A percentile compares a stretch with the other conserved stretches of the same genome.
These are phyloP conservation scores for Ambrosiella beaveri DNA, from an alignment of 2,329 filamentous ascomycete species.

Conservation along the genomic window DNA sequence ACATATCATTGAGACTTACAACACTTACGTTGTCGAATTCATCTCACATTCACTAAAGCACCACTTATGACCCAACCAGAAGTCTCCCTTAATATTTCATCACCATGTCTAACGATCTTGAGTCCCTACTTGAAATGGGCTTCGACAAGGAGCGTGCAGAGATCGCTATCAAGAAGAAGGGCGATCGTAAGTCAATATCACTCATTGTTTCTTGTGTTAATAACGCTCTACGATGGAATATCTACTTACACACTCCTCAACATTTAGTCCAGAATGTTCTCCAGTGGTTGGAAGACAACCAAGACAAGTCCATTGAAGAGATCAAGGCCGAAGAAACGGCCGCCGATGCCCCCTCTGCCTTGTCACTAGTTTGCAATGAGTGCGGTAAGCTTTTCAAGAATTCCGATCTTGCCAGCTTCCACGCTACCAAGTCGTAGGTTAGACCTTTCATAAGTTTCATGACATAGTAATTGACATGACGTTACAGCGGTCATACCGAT, in stretches of 20 bases:
- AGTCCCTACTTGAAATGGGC: conserved; percentile 50
- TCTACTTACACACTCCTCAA: background rate
- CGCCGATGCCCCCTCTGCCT: conserved; percentile 35
- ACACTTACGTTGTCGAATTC: no score
- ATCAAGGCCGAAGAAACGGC: conserved; percentile 4
- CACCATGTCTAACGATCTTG: conserved; percentile 27
- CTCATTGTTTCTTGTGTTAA: background rate
- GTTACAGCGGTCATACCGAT: conserved; percentile 56
- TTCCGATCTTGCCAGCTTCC: conserved; percentile 68
- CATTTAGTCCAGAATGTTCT: conserved; percentile 64
- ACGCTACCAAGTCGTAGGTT: conserved; percentile 66
- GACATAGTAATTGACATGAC: background rate
- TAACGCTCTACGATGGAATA: background rate
- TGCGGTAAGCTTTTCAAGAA: conserved; percentile 83
- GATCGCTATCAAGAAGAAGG: conserved; percentile 68
- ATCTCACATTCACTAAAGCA: no score
- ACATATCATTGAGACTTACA: no score
- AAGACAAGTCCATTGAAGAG: conserved; percentile 64
- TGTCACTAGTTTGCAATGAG: conserved; percentile 82
- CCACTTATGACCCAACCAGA: background rate
- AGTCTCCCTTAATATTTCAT: background rate
- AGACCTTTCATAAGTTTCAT: background rate
- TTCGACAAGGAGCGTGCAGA: conserved; percentile 73
- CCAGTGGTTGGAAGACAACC: conserved; percentile 86
- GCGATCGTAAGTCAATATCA: conserved; percentile 44